Evolutionary conservation across 129 eudicot species (phyloP), one percentile per base, ranked within the genome.

Genomic region (Rutidosis leptorrhynchoides): DNA sequence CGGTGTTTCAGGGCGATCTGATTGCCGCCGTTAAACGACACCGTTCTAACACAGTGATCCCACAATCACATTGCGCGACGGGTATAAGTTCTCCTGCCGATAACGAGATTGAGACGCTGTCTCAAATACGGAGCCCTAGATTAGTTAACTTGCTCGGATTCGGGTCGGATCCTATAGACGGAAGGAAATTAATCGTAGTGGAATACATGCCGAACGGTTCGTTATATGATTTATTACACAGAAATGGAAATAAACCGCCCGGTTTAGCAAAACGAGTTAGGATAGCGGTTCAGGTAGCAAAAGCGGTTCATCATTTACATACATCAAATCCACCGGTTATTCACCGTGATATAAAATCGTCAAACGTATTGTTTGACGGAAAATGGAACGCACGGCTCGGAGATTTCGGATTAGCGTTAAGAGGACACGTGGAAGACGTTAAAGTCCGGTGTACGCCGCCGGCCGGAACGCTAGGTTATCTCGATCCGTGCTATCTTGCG

Each of bases 401-500:
- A 4, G 98, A 93, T 40, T 93, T 93, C 73, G 96, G 96, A 0
- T 68, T 93, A 67, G 89, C 98, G 16, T 64, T 93, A 35, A 84
- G 94, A 55, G 95, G 96, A 70, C 83, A 85, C 83, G 96, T 85
- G 82, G 98, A 92, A 76, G 98, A 92, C 66, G 91, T 75, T 15
- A 73, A 70, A n/a, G 82, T 83, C 0, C 77, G 54, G 43, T 76
- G 81, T 46, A 86, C 98, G 7, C 98, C 95, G 11, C 98, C 98
- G 35, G 98, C 98, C 2, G 98, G 98, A n/a, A 93, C 96, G 19
- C 62, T 93, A 54, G 98, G 98, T 22, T 93, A 93, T 64, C 84
- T 93, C 9, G 98, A 93, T 63, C 98, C 98, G 0, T 62, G 92
- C 79, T 88, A 93, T 68, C 87, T 93, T 48, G 87, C 92, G 46